phyloP scores from a whole-genome alignment of 345 rosid species.

The Euclidium syriacum region DNA sequence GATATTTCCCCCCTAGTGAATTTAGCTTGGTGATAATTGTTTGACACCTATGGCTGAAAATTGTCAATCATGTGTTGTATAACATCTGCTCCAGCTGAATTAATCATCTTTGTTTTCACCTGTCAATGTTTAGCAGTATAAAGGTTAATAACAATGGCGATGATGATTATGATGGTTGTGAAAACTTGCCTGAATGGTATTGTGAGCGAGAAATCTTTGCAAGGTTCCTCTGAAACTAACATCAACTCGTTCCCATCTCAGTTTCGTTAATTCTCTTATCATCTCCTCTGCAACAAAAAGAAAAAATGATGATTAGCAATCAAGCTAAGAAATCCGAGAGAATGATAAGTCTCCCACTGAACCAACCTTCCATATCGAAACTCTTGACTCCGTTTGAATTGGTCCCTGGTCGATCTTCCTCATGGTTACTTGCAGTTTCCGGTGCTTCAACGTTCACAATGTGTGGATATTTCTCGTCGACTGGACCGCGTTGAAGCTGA shows the following conservation, averaged over 20 bases:
- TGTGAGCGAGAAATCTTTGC: conserved; percentile 66
- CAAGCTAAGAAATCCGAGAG: neutral
- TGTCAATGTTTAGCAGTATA: conserved; percentile 28
- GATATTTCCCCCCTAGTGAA: neutral
- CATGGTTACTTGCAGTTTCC: conserved; percentile 16
- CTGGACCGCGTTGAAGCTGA: conserved; percentile 44
- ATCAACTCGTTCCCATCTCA: conserved; percentile 80
- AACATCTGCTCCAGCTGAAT: conserved; percentile 80
- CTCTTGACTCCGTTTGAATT: conserved; percentile 27
- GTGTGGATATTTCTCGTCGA: conserved; percentile 56
- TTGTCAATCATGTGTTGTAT: conserved; percentile 76
- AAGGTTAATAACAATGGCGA: neutral
- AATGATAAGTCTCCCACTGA: neutral
- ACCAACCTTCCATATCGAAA: conserved; percentile 62
- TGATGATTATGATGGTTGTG: neutral
- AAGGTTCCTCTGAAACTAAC: conserved; percentile 68
- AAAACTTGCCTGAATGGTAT: conserved; percentile 67
- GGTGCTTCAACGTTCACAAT: conserved; percentile 43
- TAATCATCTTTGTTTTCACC: conserved; percentile 51
- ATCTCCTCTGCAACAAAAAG: conserved; percentile 52
- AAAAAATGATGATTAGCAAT: neutral
- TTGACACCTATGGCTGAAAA: conserved; percentile 36
- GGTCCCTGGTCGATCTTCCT: conserved; percentile 30
- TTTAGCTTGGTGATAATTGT: neutral
- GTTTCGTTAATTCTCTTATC: conserved; percentile 54